phyloP scores from a whole-genome alignment of 441 rosid species.

The Arabidopsis lyrata region DNA sequence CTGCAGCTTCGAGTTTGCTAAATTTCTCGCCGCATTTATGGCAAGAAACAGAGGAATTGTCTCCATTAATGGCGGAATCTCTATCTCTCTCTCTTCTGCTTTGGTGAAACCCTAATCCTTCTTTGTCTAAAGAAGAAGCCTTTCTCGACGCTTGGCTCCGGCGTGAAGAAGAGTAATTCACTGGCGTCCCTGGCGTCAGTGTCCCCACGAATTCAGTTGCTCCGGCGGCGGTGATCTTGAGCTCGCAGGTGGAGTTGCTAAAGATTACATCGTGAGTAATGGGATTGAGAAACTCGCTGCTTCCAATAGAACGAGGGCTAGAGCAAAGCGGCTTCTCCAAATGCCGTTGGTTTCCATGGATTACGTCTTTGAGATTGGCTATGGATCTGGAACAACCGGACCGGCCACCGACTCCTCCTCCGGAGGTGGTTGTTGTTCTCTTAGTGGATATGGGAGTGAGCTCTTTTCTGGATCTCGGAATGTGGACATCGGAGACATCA shows the following conservation, averaged over 20 bases:
- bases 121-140: constrained; percentile 46
- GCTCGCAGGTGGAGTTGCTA: constrained; percentile 88
- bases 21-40: constrained; percentile 94
- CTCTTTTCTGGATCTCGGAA: constrained; percentile 74
- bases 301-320: constrained; percentile 96
- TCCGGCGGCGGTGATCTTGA: constrained; percentile 80
- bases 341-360: constrained; percentile 89
- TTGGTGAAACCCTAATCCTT: constrained; percentile 48
- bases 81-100: constrained; percentile 62
- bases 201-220: constrained; percentile 74
- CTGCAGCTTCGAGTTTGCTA: constrained; percentile 85
- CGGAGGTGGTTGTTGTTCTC: constrained; percentile 36
- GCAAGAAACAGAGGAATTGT: constrained; percentile 68
- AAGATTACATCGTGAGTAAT: constrained; percentile 91
- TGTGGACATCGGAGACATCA: constrained; percentile 80
- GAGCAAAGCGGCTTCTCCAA: constrained; percentile 82
- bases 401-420: constrained; percentile 37
- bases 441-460: constrained; percentile 71
- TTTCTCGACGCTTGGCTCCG: constrained; percentile 50
- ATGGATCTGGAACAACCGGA: constrained; percentile 97
- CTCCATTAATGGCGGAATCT: constrained; percentile 52
- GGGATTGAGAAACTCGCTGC: constrained; percentile 97
- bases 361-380: constrained; percentile 93
- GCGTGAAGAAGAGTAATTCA: constrained; percentile 68
- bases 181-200: constrained; percentile 86